A percentile compares a stretch with the other conserved stretches of the same genome.
These are phyloP conservation scores for Pseudocercospora fuligena DNA, from an alignment of 2,329 filamentous ascomycete genomes.

Conservation along the genomic window DNA sequence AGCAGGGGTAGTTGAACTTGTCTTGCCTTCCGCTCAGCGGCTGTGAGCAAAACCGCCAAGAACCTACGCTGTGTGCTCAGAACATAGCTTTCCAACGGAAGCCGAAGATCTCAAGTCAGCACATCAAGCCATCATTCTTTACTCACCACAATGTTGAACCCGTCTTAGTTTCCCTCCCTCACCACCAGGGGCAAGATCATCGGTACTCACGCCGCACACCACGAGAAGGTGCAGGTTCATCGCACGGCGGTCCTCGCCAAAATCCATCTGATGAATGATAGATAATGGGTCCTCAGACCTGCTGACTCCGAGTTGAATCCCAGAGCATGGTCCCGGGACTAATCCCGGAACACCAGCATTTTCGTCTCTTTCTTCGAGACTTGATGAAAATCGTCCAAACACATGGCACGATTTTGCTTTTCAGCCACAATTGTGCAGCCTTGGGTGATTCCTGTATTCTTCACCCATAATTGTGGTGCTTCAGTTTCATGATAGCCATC, in stretches of 20 bases:
- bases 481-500: neutral
- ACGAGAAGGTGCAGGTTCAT: neutral
- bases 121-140: neutral
- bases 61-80: neutral
- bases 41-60: neutral
- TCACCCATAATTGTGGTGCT: neutral
- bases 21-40: neutral
- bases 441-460: neutral
- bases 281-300: neutral
- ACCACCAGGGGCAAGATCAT: neutral
- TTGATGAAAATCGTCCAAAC: neutral
- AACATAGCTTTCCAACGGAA: neutral
- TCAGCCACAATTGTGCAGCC: neutral
- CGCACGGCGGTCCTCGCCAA: constrained; percentile 1
- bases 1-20: too few species aligned
- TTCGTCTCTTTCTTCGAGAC: neutral
- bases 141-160: neutral
- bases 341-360: neutral
- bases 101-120: neutral
- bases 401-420: neutral
- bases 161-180: constrained; percentile 2
- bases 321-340: too few species aligned
- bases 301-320: neutral
- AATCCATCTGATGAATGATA: neutral
- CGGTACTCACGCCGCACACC: constrained; percentile 1